phyloP scores from a whole-genome alignment of 352 stramenopile genomes.

The Aphanomyces astaci region DNA sequence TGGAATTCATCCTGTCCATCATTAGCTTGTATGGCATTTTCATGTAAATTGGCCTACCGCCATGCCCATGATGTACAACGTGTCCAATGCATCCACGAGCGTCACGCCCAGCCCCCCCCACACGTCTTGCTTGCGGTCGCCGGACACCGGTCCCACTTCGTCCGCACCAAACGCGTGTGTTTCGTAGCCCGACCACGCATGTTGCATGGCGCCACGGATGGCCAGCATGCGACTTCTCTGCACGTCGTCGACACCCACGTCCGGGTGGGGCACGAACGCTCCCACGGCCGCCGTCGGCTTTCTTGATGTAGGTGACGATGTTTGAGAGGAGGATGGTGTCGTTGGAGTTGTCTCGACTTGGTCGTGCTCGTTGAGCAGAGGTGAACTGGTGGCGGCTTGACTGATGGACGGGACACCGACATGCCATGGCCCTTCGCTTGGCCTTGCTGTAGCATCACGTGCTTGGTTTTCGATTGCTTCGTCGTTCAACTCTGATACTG shows the following conservation, averaged over 20 bases:
- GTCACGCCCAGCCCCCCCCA: conserved; percentile 89
- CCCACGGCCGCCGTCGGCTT: neutral
- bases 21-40: no score
- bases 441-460: no score
- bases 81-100: conserved; percentile 94
- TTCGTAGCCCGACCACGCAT: conserved; percentile 87
- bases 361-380: no score
- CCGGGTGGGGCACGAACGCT: neutral
- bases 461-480: no score
- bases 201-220: conserved; percentile 60
- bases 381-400: no score
- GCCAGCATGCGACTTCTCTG: conserved; percentile 33
- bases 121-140: conserved; percentile 54
- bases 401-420: no score
- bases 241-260: neutral
- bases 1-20: conserved; percentile 86
- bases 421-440: no score
- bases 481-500: neutral
- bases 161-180: conserved; percentile 92
- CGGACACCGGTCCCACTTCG: conserved; percentile 85
- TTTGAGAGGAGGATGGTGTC: neutral
- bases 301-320: neutral
- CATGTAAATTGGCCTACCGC: conserved; percentile 6
- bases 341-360: neutral
- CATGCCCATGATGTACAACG: conserved; percentile 95